Percentiles rank a stretch among this genome's conserved stretches.
Evolutionary conservation across 176 grass and related monocot species (phyloP).

Genomic region (Triticum monococcum): DNA sequence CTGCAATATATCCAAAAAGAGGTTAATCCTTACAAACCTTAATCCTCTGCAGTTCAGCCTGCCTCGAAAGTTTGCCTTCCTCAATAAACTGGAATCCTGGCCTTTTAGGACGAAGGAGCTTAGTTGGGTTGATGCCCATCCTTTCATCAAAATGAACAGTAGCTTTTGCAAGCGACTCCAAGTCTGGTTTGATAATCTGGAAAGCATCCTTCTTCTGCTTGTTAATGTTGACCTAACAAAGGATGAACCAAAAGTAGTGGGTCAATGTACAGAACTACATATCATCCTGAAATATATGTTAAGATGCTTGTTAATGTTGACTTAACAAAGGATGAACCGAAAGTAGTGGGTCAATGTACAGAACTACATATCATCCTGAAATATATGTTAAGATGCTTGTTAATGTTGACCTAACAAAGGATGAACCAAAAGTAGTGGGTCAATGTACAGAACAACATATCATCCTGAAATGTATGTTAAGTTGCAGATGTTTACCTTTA

Average conservation of each 20-base stretch:
- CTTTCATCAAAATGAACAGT: slow-evolving; percentile 84
- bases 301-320: slow-evolving; percentile 83
- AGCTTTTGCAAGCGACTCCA: slow-evolving; percentile 79
- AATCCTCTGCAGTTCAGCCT: slow-evolving; percentile 89
- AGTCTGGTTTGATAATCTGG: slow-evolving; percentile 95
- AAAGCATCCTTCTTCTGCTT: slow-evolving; percentile 98
- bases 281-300: background rate
- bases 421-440: slow-evolving; percentile 16
- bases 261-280: slow-evolving; percentile 14
- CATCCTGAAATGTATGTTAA: slow-evolving; percentile 3
- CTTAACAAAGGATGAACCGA: slow-evolving; percentile 46
- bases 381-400: slow-evolving; percentile 47
- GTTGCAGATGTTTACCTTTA: slow-evolving; percentile 59
- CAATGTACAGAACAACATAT: slow-evolving; percentile 6
- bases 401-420: slow-evolving; percentile 82
- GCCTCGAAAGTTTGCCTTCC: slow-evolving; percentile 83
- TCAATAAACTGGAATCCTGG: slow-evolving; percentile 90
- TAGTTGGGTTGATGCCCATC: slow-evolving; percentile 90
- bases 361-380: background rate
- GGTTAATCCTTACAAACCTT: slow-evolving; percentile 45
- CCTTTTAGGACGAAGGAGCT: slow-evolving; percentile 81
- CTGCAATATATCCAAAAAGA: slow-evolving; percentile 9
- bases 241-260: slow-evolving; percentile 15
- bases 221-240: slow-evolving; percentile 90
- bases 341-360: slow-evolving; percentile 1